Percentiles rank a stretch among this genome's conserved stretches.
These are phyloP conservation scores for Pseudonectria buxi DNA, from an alignment of 2,329 filamentous ascomycete genomes.

Conservation along the genomic window DNA sequence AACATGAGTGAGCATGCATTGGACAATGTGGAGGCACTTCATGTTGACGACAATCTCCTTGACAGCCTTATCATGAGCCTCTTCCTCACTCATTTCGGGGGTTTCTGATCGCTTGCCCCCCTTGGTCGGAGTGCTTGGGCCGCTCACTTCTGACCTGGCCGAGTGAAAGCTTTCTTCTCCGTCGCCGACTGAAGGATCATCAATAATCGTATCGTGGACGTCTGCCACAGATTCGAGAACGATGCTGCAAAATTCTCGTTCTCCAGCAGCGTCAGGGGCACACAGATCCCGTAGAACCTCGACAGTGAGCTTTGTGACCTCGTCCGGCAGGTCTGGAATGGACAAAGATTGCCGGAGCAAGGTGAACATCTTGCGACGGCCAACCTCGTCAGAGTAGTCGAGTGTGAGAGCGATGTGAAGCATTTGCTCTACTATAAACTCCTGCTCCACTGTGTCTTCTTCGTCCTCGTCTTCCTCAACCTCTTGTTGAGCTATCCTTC, in stretches of 20 bases:
- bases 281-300: constrained; percentile 79
- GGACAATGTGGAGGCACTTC: constrained; percentile 95
- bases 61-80: constrained; percentile 67
- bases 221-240: constrained; percentile 93
- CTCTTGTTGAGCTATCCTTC: constrained; percentile 48
- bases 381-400: constrained; percentile 97
- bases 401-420: constrained; percentile 86
- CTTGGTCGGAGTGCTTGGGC: constrained; percentile 50
- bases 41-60: constrained; percentile 94
- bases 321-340: constrained; percentile 81
- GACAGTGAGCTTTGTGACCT: constrained; percentile 81
- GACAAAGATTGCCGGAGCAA: constrained; percentile 80
- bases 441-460: constrained; percentile 80
- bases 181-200: constrained; percentile 53
- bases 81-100: constrained; percentile 52
- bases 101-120: constrained; percentile 35
- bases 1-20: constrained; percentile 95
- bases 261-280: constrained; percentile 63
- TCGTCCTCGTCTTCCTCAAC: constrained; percentile 60
- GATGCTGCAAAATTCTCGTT: constrained; percentile 76
- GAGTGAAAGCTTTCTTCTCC: constrained; percentile 81
- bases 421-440: constrained; percentile 93
- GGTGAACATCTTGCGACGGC: constrained; percentile 90
- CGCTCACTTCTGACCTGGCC: constrained; percentile 76
- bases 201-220: constrained; percentile 87